Evolutionary conservation across 306 rosid species (phyloP).

Genomic region (Purshia tridentata): DNA sequence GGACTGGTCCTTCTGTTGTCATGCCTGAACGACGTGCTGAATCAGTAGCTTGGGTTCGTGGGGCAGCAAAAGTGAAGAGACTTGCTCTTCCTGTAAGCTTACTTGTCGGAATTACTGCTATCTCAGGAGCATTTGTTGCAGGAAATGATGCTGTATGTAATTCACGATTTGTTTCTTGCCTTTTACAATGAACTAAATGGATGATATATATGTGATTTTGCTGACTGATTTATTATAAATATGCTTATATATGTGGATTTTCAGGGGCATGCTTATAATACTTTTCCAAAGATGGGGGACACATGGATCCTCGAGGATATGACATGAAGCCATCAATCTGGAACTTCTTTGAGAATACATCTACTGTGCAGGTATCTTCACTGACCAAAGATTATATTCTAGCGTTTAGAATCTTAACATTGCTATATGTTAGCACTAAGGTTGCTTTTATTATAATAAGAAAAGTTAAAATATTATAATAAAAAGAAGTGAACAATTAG

Average conservation of each 20-base stretch:
- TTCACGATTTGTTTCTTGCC: conserved; percentile 11
- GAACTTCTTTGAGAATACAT: conserved; percentile 87
- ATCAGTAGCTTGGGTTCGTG: conserved; percentile 72
- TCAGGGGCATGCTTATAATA: conserved; percentile 83
- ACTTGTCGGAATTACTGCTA: conserved; percentile 77
- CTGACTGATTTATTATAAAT: neutral
- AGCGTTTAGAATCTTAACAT: neutral
- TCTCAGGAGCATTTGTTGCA: conserved; percentile 93
- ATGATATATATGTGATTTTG: conserved; percentile 3
- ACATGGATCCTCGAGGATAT: conserved; percentile 70
- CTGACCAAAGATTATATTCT: neutral
- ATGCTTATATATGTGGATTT: conserved; percentile 28
- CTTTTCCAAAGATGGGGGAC: conserved; percentile 92
- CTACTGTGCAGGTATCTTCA: conserved; percentile 64
- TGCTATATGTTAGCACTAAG: neutral
- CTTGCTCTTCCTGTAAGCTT: conserved; percentile 72
- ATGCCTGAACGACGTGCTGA: conserved; percentile 94
- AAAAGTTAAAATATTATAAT: neutral
- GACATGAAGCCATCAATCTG: conserved; percentile 77
- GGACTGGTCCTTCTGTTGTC: conserved; percentile 88
- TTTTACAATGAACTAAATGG: conserved; percentile 13
- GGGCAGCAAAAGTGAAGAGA: conserved; percentile 84
- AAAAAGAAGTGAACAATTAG: neutral
- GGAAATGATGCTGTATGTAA: conserved; percentile 89
- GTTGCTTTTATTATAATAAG: neutral